Conservation (phyloP, 208 protist species). For the Crithidia expoeki region DNA sequence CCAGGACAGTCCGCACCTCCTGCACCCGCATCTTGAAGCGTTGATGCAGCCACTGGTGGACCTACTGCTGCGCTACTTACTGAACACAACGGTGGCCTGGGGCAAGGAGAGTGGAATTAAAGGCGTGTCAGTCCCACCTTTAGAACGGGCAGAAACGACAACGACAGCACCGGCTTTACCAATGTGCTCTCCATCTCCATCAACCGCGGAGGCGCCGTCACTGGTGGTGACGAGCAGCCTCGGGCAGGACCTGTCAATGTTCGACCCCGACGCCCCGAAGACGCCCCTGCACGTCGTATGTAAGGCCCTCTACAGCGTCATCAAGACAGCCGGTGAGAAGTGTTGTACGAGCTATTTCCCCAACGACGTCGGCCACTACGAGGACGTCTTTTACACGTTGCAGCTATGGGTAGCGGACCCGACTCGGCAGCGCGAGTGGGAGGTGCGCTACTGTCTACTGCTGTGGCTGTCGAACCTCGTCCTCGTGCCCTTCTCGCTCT, state of each 20-base stretch:
- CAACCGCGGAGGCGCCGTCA: conserved; percentile 3
- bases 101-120: conserved; percentile 14
- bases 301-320: conserved; percentile 89
- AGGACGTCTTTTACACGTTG: conserved; percentile 87
- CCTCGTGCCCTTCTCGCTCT: conserved; percentile 96
- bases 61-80: conserved; percentile 59
- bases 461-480: conserved; percentile 97
- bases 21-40: conserved; percentile 90
- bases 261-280: conserved; percentile 75
- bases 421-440: conserved; percentile 84
- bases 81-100: conserved; percentile 55
- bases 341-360: conserved; percentile 93
- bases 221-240: conserved; percentile 33
- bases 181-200: not conserved
- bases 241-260: conserved; percentile 80
- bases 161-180: conserved; percentile 1
- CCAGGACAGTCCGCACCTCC: conserved; percentile 93
- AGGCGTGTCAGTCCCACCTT: too few species aligned
- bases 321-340: conserved; percentile 96
- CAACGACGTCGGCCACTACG: conserved; percentile 88
- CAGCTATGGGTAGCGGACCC: conserved; percentile 62
- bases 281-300: conserved; percentile 77
- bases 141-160: not conserved
- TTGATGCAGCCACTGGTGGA: conserved; percentile 82
- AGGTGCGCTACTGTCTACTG: conserved; percentile 96